Base-by-base conservation (phyloP, 768 basidiomycete species). In the Megacollybia marginata region DNA sequence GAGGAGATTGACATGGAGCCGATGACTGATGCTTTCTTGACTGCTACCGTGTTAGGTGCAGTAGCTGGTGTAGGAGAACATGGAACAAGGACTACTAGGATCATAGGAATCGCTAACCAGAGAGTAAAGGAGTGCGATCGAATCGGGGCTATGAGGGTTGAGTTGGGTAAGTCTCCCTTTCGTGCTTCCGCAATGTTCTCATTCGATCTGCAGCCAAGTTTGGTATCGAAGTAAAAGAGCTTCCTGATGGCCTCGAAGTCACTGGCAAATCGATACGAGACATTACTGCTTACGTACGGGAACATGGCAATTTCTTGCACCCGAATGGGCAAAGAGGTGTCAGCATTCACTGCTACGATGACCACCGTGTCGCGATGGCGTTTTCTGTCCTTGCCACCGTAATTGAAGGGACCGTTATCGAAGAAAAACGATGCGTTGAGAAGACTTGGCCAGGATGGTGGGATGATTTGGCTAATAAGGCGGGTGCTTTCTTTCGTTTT, bases 401-500 rank as follows among this genome's bases (percentile, higher is more conserved):
- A 4, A 68, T 92, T 36, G 67, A 75, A 33, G 80, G 77, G n/a
- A 88, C 89, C 2, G 70, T 91, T 55, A 74, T 98, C 28, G 93
- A 97, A 61, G 95, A 98, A 71, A 95, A 95, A 68, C 76, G 94
- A 48, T 97, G 96, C 60, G 96, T 99, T 32, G 95, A 95, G 68
- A 99, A 99, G 78, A 99, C 95, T 0, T 99, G 95, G 95, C 96
- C 96, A 0, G 94, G 93, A 62, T 99, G 94, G 92, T 99, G 95
- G 94, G 96, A 98, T 62, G 96, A 98, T 65, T 74, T 99, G 20
- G 81, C 90, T 62, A 93, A 91, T 71, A 96, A 96, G 81, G 91
- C 89, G 46, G 2, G 71, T 42, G 16, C 13, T 34, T 38, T 23
- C 20, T 46, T 36, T 45, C 36, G 34, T 36, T 20, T 51, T 33